Percentiles rank a stretch among this genome's conserved stretches.
phyloP scores from a whole-genome alignment of 78 protist genomes.

The Pigoraptor vietnamica region DNA sequence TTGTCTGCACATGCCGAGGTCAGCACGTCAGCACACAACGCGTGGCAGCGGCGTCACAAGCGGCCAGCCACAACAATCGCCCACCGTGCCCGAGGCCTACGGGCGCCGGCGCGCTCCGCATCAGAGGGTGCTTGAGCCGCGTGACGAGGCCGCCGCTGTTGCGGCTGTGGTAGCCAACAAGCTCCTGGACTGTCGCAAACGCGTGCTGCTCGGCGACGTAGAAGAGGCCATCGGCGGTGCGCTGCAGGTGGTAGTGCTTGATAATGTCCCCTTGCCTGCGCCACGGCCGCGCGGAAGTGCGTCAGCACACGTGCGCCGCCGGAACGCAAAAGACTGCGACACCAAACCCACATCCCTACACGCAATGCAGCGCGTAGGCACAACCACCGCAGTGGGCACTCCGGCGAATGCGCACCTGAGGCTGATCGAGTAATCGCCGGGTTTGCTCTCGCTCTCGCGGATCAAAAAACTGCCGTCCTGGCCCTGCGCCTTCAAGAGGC shows the following conservation, averaged over 20 bases:
- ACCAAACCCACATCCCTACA: no score
- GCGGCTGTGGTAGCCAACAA: not conserved
- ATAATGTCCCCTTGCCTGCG: not conserved
- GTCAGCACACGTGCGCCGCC: not conserved
- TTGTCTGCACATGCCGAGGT: not conserved
- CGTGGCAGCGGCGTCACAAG: not conserved
- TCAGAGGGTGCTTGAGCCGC: not conserved
- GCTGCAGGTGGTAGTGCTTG: not conserved
- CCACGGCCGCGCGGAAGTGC: not conserved
- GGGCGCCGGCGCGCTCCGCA: not conserved
- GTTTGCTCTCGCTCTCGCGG: not conserved
- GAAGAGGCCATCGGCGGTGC: not conserved
- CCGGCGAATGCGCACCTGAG: not conserved
- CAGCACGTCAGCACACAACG: not conserved
- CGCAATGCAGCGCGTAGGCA: no score
- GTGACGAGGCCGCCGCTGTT: not conserved
- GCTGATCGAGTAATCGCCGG: not conserved
- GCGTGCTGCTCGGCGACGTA: not conserved
- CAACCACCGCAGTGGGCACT: not conserved
- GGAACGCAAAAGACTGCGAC: no score
- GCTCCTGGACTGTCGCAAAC: not conserved
- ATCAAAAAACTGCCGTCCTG: not conserved
- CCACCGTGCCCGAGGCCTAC: not conserved
- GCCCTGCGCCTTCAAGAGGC: not conserved
- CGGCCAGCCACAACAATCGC: not conserved